Base-by-base conservation (phyloP, 805 yeast species). In the Diddensiella santjacobensis region DNA sequence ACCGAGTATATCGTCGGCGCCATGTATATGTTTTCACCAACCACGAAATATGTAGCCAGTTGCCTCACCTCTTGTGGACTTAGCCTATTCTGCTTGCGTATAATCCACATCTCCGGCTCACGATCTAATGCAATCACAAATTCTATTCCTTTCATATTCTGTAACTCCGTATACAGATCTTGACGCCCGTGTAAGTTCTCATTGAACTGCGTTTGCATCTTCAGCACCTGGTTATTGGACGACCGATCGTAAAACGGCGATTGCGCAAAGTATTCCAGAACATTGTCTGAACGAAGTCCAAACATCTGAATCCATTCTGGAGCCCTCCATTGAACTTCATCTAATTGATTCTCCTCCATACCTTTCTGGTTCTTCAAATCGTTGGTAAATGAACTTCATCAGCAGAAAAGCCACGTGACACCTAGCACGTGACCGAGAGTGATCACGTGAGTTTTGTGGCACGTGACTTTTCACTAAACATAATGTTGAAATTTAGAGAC, bases 231-330 rank as follows among this genome's bases (percentile, higher is more conserved):
- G 65, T 93, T 93, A 66, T 89, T 93, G 40, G 96, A 85, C 1
- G 95, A 81, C 56, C 97, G 77, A 63, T 91, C 97, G 63, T 86
- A 93, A 68, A 91, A 95, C 1, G 99, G 99, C 2, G 96, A 87
- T 58, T 87, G 87, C 3, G 96, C 73, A 61, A 93, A 90, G 67
- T 93, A 93, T 51, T 93, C 98, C 18, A 93, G 74, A 1, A 93
- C 96, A 62, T 90, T 93, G 45, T 83, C 95, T 0, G 95, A 85
- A 40, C 89, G 75, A 20, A 93, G 76, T 0, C 96, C 65, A 63
- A 81, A 82, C 45, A 83, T 78, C 63, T 89, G 96, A 54, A 93
- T 88, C 95, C 96, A 93, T 66, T 93, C 99, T 0, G 99, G 98
- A 2, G 93, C 84, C 56, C 90, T 80, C 99, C 99, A 93, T 65